A percentile compares a stretch with the other conserved stretches of the same genome.
These are phyloP conservation scores for Entelexis paramagnoliae DNA, from an alignment of 1,139 yeast genomes.

Conservation along the genomic window DNA sequence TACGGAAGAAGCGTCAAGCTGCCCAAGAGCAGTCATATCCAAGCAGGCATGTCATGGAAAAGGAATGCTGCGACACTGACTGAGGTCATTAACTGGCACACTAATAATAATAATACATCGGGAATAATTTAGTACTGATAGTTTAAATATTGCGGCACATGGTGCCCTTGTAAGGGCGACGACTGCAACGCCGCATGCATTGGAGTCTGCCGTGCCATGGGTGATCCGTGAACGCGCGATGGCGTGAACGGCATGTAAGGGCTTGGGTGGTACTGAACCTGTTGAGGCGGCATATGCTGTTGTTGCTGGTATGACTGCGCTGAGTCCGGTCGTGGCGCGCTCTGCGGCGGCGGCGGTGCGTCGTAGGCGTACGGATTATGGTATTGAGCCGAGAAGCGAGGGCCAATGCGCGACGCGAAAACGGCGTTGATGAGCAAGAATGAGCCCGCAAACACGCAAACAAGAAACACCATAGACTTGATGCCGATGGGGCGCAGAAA, in stretches of 20 bases:
- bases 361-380: not conserved
- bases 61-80: too few relatives aligned
- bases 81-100: too few relatives aligned
- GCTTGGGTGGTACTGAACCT: slow-evolving; percentile 3
- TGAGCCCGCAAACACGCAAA: slow-evolving; percentile 38
- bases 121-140: slow-evolving; percentile 1
- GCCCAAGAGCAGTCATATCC: too few relatives aligned
- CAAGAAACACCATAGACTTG: slow-evolving; percentile 52
- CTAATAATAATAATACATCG: not conserved
- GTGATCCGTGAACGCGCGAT: slow-evolving; percentile 9
- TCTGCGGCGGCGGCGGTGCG: not conserved
- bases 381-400: slow-evolving; percentile 14
- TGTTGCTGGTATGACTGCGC: not conserved
- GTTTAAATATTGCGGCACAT: slow-evolving; percentile 1
- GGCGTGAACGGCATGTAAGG: slow-evolving; percentile 7
- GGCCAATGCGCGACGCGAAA: slow-evolving; percentile 23
- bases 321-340: not conserved
- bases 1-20: too few relatives aligned
- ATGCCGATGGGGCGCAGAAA: slow-evolving; percentile 65
- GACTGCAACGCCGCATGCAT: slow-evolving; percentile 14
- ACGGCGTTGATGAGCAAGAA: slow-evolving; percentile 34
- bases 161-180: slow-evolving; percentile 14
- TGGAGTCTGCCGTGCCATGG: slow-evolving; percentile 8
- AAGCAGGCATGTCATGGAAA: too few relatives aligned
- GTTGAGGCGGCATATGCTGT: slow-evolving; percentile 4